Evolutionary conservation across 345 rosid species (phyloP).

Genomic region (Cardamine resedifolia): DNA sequence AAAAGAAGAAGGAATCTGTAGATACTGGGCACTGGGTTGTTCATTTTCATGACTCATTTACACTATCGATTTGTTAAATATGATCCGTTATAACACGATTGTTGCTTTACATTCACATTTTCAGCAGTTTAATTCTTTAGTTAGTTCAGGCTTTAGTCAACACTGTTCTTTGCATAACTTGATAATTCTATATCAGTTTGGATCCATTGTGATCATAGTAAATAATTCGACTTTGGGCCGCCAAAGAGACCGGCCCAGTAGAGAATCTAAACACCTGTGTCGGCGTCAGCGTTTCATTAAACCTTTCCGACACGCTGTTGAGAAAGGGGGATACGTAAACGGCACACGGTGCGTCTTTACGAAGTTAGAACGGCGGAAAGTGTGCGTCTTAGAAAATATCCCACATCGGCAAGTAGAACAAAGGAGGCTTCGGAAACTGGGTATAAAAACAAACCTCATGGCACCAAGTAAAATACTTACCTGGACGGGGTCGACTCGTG

Average conservation of each 20-base stretch:
- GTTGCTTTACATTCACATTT: neutral
- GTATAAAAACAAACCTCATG: neutral
- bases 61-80: too few relatives aligned
- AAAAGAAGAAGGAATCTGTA: too few relatives aligned
- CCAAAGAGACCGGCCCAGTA: slow-evolving; percentile 11
- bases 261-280: neutral
- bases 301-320: neutral
- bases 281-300: neutral
- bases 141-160: neutral
- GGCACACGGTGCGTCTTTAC: neutral
- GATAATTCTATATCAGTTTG: neutral
- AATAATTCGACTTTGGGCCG: neutral
- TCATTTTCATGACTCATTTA: neutral
- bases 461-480: neutral
- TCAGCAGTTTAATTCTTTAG: neutral
- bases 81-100: neutral
- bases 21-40: too few relatives aligned
- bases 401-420: slow-evolving; percentile 17
- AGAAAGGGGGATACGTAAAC: neutral
- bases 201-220: neutral
- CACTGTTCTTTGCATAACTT: neutral
- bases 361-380: neutral
- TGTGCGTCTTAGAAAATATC: neutral
- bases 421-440: neutral
- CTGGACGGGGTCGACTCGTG: slow-evolving; percentile 46